Evolutionary conservation across 1,139 yeast species (phyloP).

Genomic region (Taiozyma sp.): DNA sequence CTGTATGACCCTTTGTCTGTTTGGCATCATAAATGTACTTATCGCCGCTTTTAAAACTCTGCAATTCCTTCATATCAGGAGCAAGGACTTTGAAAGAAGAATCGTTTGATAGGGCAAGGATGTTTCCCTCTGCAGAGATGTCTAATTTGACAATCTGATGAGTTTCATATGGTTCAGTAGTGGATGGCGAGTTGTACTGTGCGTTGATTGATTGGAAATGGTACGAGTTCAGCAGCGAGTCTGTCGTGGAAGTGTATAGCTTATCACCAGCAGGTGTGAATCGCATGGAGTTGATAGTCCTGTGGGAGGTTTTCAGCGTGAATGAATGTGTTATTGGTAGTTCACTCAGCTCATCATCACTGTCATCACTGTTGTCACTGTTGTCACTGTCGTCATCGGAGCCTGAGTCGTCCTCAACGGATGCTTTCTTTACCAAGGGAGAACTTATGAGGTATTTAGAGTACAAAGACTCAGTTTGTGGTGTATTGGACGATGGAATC

Average conservation of each 20-base stretch:
- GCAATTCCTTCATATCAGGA: slow-evolving; percentile 9
- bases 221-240: slow-evolving; percentile 8
- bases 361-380: not conserved
- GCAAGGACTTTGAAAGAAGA: slow-evolving; percentile 14
- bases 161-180: slow-evolving; percentile 11
- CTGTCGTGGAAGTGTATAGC: slow-evolving; percentile 6
- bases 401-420: not conserved
- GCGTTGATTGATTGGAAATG: slow-evolving; percentile 14
- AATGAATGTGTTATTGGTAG: slow-evolving; percentile 22
- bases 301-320: slow-evolving; percentile 1
- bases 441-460: not conserved
- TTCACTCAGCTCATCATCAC: slow-evolving; percentile 12
- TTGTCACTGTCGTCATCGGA: not conserved
- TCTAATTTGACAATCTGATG: slow-evolving; percentile 7
- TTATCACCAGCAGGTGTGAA: slow-evolving; percentile 7
- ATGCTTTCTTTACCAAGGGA: not conserved
- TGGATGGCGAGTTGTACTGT: slow-evolving; percentile 4
- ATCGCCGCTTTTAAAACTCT: slow-evolving; percentile 20
- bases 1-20: slow-evolving; percentile 24
- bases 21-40: slow-evolving; percentile 21
- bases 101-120: slow-evolving; percentile 7
- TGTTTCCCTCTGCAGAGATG: slow-evolving; percentile 1
- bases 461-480: not conserved
- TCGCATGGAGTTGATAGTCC: slow-evolving; percentile 6
- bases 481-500: not conserved